A percentile compares a stretch with the other conserved stretches of the same genome.
phyloP scores from a whole-genome alignment of 129 eudicot species.

The Pseudognaphalium luteoalbum region DNA sequence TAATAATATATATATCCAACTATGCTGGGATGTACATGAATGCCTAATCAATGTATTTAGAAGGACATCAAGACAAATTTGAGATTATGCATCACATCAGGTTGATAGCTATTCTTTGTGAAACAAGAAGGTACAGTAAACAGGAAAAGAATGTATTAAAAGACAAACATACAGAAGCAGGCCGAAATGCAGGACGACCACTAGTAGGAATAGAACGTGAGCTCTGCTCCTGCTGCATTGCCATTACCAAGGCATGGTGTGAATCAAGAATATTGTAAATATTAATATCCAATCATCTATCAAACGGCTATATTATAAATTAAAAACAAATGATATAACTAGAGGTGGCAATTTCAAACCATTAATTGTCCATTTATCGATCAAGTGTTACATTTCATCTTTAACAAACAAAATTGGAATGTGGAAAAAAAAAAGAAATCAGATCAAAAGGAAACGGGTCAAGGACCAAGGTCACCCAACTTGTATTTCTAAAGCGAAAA shows the following conservation, averaged over 20 bases:
- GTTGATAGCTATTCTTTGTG: background rate
- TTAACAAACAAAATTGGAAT: background rate
- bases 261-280: conserved; percentile 26
- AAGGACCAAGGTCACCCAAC: background rate
- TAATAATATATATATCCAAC: background rate
- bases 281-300: too few relatives aligned
- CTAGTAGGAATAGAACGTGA: conserved; percentile 39
- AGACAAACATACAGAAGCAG: conserved; percentile 54
- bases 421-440: background rate
- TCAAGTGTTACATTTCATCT: background rate
- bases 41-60: background rate
- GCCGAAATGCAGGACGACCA: conserved; percentile 35
- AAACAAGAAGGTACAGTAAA: conserved; percentile 6
- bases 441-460: background rate
- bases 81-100: conserved; percentile 7
- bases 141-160: background rate
- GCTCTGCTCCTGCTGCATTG: conserved; percentile 52
- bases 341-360: conserved; percentile 1
- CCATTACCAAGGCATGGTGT: conserved; percentile 42
- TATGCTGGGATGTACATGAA: background rate
- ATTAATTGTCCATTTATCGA: background rate
- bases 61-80: background rate
- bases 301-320: background rate
- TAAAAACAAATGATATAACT: background rate
- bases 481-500: background rate